Percentiles rank a stretch among this genome's conserved stretches.
phyloP scores from a whole-genome alignment of 345 rosid species.

The Brassica nigra region DNA sequence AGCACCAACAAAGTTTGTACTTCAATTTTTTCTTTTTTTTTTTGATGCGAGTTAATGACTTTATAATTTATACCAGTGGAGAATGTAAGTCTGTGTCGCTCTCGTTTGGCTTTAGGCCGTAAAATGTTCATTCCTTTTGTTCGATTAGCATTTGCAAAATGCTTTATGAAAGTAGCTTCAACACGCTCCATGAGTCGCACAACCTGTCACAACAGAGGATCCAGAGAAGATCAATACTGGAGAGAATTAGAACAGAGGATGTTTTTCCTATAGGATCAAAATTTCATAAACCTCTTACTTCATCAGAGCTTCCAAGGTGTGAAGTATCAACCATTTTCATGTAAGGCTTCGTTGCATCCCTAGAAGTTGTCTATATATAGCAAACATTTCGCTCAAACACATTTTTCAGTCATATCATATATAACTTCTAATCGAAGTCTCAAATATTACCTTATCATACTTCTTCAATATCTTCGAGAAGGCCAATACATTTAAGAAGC shows the following conservation, averaged over 20 bases:
- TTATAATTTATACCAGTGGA: slow-evolving; percentile 20
- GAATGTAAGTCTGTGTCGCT: slow-evolving; percentile 64
- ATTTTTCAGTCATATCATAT: not conserved
- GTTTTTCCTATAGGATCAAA: not conserved
- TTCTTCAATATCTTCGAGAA: slow-evolving; percentile 88
- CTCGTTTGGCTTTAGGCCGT: slow-evolving; percentile 54
- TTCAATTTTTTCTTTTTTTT: no score
- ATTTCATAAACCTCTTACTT: slow-evolving; percentile 43
- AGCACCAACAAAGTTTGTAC: not conserved
- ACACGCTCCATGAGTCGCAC: slow-evolving; percentile 63
- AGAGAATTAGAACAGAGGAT: not conserved
- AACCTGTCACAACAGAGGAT: slow-evolving; percentile 42
- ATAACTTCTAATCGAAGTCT: not conserved
- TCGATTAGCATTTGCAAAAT: slow-evolving; percentile 62
- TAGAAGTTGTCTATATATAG: slow-evolving; percentile 51
- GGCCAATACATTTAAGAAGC: slow-evolving; percentile 76
- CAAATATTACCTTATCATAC: slow-evolving; percentile 69
- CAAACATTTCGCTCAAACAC: not conserved
- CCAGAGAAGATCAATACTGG: not conserved
- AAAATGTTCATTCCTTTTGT: slow-evolving; percentile 58
- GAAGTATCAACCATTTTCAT: slow-evolving; percentile 69
- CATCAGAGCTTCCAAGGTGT: slow-evolving; percentile 65
- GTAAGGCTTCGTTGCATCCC: slow-evolving; percentile 65
- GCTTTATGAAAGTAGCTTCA: slow-evolving; percentile 67
- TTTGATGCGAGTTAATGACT: not conserved